phyloP scores from a whole-genome alignment of 169 alveolate species.

The Plasmodium relictum region DNA sequence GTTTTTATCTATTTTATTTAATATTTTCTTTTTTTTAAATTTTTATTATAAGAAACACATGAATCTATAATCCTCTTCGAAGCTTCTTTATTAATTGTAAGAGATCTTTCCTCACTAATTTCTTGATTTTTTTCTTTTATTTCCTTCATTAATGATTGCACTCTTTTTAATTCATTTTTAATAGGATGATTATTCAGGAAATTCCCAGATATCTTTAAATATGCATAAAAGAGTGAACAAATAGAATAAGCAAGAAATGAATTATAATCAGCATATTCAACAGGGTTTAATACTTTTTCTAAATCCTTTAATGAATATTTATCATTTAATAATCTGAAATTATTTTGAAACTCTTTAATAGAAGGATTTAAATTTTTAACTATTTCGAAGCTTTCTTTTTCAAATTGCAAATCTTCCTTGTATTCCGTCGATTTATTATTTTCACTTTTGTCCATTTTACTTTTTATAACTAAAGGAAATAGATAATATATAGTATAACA shows the following conservation, averaged over 20 bases:
- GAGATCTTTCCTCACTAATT: conserved; percentile 44
- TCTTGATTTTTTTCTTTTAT: conserved; percentile 49
- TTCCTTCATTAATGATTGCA: conserved; percentile 71
- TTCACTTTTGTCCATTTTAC: conserved; percentile 38
- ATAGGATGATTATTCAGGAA: conserved; percentile 60
- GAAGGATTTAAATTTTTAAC: conserved; percentile 21
- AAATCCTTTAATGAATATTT: conserved; percentile 60
- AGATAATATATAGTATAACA: neutral
- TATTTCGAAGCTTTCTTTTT: conserved; percentile 41
- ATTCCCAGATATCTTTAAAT: conserved; percentile 75
- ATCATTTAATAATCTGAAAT: conserved; percentile 39
- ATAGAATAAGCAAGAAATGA: conserved; percentile 74
- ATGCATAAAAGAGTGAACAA: conserved; percentile 75
- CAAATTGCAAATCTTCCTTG: conserved; percentile 4
- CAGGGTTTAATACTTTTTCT: conserved; percentile 52
- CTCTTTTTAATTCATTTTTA: conserved; percentile 64
- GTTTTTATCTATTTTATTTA: neutral
- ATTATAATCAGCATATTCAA: conserved; percentile 72
- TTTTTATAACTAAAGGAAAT: neutral
- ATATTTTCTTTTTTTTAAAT: conserved; percentile 68
- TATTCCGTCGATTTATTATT: conserved; percentile 9
- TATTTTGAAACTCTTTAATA: conserved; percentile 67
- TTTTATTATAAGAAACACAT: conserved; percentile 75
- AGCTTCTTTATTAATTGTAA: conserved; percentile 73
- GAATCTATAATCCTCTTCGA: conserved; percentile 69